These are phyloP conservation scores for Periconia sp. DNA, from an alignment of 2,329 filamentous ascomycete species.

Conservation along the genomic window DNA sequence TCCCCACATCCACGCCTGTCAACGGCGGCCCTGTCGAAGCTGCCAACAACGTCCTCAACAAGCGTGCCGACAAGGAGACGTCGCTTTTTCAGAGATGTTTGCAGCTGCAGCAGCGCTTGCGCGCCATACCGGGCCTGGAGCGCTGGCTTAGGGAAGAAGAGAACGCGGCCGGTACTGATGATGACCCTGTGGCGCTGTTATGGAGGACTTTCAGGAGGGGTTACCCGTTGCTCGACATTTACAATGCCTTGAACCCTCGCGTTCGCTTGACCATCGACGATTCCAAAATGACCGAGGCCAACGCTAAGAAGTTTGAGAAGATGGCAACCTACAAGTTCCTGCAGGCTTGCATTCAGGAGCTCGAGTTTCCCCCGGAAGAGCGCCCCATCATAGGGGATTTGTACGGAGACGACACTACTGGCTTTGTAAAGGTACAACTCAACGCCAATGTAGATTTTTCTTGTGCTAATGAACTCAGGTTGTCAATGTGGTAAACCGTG, in stretches of 20 bases:
- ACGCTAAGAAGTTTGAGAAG: conserved; percentile 72
- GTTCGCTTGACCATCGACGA: conserved; percentile 70
- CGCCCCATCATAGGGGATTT: conserved; percentile 92
- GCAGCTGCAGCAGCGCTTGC: conserved; percentile 76
- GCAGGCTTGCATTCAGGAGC: conserved; percentile 80
- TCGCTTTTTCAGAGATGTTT: conserved; percentile 97
- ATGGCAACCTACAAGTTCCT: conserved; percentile 91
- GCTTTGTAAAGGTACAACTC: conserved; percentile 80
- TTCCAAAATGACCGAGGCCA: conserved; percentile 59
- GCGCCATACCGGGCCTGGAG: conserved; percentile 82
- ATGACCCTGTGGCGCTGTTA: conserved; percentile 84
- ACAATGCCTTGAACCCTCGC: conserved; percentile 78
- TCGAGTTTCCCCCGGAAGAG: conserved; percentile 76
- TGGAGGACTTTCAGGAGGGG: conserved; percentile 87
- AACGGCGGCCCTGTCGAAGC: conserved; percentile 69
- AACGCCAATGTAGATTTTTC: neutral
- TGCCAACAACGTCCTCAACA: conserved; percentile 94
- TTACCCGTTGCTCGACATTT: conserved; percentile 81
- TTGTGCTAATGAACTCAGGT: conserved; percentile 55
- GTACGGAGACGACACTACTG: conserved; percentile 91
- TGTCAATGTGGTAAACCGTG: conserved; percentile 86
- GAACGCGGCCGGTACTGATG: conserved; percentile 66
- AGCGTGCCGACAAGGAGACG: conserved; percentile 85
- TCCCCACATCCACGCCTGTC: conserved; percentile 39
- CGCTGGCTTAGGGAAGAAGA: conserved; percentile 71